Percentiles rank a stretch among this genome's conserved stretches.
phyloP scores from a whole-genome alignment of 1,139 yeast species.

The Yamadazyma blattariae region DNA sequence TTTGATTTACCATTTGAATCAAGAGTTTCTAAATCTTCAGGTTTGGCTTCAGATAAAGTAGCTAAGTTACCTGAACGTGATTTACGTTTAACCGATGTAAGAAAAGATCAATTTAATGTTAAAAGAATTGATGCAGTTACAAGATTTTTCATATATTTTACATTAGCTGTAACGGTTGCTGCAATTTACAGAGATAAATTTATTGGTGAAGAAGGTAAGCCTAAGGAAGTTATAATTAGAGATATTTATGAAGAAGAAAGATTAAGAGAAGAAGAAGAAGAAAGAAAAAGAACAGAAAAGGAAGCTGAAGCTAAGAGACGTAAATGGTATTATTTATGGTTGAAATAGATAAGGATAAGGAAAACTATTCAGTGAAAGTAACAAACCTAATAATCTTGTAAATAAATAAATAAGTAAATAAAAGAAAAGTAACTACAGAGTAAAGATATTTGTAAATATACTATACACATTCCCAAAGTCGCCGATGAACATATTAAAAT shows the following conservation, averaged over 20 bases:
- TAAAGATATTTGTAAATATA: slow-evolving; percentile 4
- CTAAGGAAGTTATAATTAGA: slow-evolving; percentile 35
- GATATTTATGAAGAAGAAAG: slow-evolving; percentile 37
- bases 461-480: neutral
- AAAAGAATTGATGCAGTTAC: slow-evolving; percentile 55
- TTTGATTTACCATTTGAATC: slow-evolving; percentile 58
- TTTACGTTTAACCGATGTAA: slow-evolving; percentile 43
- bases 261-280: slow-evolving; percentile 16
- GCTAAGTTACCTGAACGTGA: slow-evolving; percentile 40
- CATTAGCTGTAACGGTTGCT: slow-evolving; percentile 37
- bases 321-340: slow-evolving; percentile 32
- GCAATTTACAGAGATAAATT: slow-evolving; percentile 51
- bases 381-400: no score
- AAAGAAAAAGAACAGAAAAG: slow-evolving; percentile 6
- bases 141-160: slow-evolving; percentile 48
- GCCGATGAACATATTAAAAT: no score
- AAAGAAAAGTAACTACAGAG: neutral
- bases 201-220: slow-evolving; percentile 48
- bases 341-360: slow-evolving; percentile 12
- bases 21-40: slow-evolving; percentile 12
- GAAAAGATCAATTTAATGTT: slow-evolving; percentile 49
- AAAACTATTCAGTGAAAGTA: no score
- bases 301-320: slow-evolving; percentile 8
- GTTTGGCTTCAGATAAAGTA: slow-evolving; percentile 7
- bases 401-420: neutral